Conservation (phyloP, 371 early-diverging fungal species). For the Coelomomyces lativittatus region DNA sequence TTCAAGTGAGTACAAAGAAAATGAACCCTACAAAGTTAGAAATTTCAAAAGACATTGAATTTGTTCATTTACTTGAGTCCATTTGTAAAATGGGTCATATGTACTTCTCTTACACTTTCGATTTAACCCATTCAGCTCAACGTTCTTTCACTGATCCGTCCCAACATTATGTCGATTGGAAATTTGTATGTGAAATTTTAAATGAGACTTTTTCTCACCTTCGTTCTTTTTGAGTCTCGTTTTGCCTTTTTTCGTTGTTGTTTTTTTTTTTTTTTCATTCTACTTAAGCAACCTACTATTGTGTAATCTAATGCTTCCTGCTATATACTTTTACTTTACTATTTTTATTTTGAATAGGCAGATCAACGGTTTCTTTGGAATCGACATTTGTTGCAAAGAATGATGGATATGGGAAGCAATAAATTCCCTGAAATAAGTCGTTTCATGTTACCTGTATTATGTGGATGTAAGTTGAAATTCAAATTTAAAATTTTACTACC, state of each 20-base stretch:
- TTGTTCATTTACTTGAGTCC: conserved; percentile 47
- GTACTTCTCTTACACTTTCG: conserved; percentile 69
- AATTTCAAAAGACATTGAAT: conserved; percentile 53
- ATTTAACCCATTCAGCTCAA: conserved; percentile 62
- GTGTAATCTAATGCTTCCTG: too few relatives aligned
- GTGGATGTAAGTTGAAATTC: conserved; percentile 51
- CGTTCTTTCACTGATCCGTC: too few relatives aligned
- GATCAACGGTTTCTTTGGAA: conserved; percentile 88
- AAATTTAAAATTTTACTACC: too few relatives aligned
- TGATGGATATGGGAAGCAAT: conserved; percentile 36
- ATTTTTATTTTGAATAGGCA: conserved; percentile 20
- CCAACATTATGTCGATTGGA: too few relatives aligned
- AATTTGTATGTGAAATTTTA: too few relatives aligned
- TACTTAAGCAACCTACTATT: too few relatives aligned
- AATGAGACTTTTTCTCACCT: too few relatives aligned
- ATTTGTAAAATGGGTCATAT: conserved; percentile 50
- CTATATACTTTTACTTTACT: too few relatives aligned
- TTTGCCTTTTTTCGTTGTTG: too few relatives aligned
- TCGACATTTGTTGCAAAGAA: conserved; percentile 38
- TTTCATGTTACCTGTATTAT: conserved; percentile 73
- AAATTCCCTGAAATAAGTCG: conserved; percentile 24
- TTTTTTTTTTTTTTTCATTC: too few relatives aligned
- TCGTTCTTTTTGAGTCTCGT: too few relatives aligned
- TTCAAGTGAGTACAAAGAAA: conserved; percentile 36
- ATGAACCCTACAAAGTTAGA: conserved; percentile 6